Conservation (phyloP, 192 early-diverging fungal species). For the Umbelopsis sp. region DNA sequence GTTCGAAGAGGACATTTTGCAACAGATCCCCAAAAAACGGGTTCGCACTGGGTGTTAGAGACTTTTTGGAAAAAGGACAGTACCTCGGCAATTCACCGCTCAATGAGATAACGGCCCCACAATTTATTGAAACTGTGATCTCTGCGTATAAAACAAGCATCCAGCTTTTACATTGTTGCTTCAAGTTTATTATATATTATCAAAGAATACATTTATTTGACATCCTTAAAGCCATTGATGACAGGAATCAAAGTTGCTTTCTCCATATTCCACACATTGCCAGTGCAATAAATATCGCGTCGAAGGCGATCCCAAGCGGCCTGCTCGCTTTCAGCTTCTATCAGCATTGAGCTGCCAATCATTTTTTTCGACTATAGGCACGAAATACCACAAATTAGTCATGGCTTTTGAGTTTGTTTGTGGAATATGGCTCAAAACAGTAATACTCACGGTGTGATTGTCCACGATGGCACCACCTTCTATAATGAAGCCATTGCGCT, state of each 20-base stretch:
- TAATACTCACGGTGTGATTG: slow-evolving; percentile 33
- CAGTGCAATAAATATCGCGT: slow-evolving; percentile 54
- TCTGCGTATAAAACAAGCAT: too few relatives aligned
- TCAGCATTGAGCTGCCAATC: slow-evolving; percentile 56
- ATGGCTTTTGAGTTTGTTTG: background rate
- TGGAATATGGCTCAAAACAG: too few relatives aligned
- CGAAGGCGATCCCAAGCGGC: slow-evolving; percentile 46
- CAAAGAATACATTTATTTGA: background rate
- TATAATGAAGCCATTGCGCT: slow-evolving; percentile 38
- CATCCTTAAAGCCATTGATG: background rate
- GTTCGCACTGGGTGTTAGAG: too few relatives aligned
- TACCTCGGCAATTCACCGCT: too few relatives aligned
- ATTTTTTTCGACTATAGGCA: slow-evolving; percentile 39
- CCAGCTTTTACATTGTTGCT: too few relatives aligned
- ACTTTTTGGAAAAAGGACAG: too few relatives aligned
- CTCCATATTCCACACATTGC: slow-evolving; percentile 52
- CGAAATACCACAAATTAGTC: background rate
- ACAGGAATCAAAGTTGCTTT: slow-evolving; percentile 1
- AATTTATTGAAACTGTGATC: background rate
- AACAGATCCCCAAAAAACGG: background rate
- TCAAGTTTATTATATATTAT: background rate
- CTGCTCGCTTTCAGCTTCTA: slow-evolving; percentile 48
- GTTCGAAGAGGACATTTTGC: background rate
- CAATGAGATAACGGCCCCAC: background rate
- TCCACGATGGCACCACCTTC: slow-evolving; percentile 57